These are phyloP conservation scores for Arabidopsis lyrata DNA, from an alignment of 441 rosid genomes.

Conservation along the genomic window DNA sequence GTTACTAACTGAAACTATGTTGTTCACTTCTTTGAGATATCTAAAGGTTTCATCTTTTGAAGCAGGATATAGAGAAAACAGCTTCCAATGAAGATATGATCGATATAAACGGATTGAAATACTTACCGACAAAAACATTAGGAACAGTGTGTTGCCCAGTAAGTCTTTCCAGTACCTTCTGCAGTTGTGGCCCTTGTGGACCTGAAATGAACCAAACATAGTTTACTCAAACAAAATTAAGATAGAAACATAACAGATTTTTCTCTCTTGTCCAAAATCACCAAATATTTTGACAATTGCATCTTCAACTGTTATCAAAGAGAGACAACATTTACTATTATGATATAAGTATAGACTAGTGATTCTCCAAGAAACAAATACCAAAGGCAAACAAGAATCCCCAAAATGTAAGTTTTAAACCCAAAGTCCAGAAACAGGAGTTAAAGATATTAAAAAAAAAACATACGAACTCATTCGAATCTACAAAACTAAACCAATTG, in stretches of 20 bases:
- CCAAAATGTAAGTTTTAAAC: neutral
- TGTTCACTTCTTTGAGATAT: slow-evolving; percentile 2
- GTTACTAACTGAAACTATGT: neutral
- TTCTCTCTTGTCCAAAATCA: neutral
- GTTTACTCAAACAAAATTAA: neutral
- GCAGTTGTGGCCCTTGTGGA: slow-evolving; percentile 88
- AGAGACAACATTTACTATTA: slow-evolving; percentile 3
- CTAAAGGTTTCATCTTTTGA: neutral
- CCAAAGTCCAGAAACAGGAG: slow-evolving; percentile 5
- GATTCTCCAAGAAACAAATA: slow-evolving; percentile 13
- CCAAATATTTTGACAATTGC: neutral
- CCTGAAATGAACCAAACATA: slow-evolving; percentile 54
- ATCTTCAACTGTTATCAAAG: slow-evolving; percentile 6
- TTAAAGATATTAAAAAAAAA: neutral
- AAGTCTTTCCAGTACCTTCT: slow-evolving; percentile 83
- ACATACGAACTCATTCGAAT: neutral
- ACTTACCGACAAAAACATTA: slow-evolving; percentile 85
- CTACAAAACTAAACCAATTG: neutral
- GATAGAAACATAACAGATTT: neutral
- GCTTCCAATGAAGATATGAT: slow-evolving; percentile 3
- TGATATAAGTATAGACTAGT: neutral
- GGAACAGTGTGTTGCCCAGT: slow-evolving; percentile 97
- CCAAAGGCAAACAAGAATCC: neutral
- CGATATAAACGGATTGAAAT: slow-evolving; percentile 1
- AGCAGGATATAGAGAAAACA: neutral